Percentiles rank a stretch among this genome's conserved stretches.
phyloP scores from a whole-genome alignment of 306 rosid species.

The Acacia confusa region DNA sequence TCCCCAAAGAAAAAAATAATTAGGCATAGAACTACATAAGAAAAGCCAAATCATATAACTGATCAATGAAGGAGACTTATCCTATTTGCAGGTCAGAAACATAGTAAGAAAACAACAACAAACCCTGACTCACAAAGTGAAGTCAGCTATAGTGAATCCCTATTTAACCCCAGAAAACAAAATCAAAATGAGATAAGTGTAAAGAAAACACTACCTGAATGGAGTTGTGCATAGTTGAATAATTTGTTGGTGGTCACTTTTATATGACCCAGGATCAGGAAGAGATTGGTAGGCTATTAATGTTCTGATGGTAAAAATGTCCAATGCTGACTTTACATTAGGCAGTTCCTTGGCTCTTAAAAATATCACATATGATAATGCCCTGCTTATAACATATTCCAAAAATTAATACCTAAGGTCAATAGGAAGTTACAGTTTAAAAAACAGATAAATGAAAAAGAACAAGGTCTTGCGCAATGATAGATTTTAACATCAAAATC shows the following conservation, averaged over 20 bases:
- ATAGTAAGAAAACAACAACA: neutral
- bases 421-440: slow-evolving; percentile 13
- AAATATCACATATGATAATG: slow-evolving; percentile 65
- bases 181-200: slow-evolving; percentile 19
- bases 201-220: slow-evolving; percentile 64
- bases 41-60: neutral
- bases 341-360: slow-evolving; percentile 65
- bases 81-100: neutral
- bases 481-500: neutral
- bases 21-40: neutral
- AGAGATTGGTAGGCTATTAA: slow-evolving; percentile 86
- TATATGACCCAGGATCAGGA: slow-evolving; percentile 80
- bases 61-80: neutral
- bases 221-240: slow-evolving; percentile 86
- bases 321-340: slow-evolving; percentile 62
- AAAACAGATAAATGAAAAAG: neutral
- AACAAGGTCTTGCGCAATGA: neutral
- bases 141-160: neutral
- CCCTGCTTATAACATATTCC: slow-evolving; percentile 61
- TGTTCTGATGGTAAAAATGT: slow-evolving; percentile 62
- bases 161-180: slow-evolving; percentile 13
- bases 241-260: slow-evolving; percentile 75
- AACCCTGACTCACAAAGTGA: neutral
- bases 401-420: slow-evolving; percentile 23
- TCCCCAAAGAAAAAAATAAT: neutral